Evolutionary conservation across 331 rosid genomes (phyloP).

Genomic region (Cydonia oblonga): DNA sequence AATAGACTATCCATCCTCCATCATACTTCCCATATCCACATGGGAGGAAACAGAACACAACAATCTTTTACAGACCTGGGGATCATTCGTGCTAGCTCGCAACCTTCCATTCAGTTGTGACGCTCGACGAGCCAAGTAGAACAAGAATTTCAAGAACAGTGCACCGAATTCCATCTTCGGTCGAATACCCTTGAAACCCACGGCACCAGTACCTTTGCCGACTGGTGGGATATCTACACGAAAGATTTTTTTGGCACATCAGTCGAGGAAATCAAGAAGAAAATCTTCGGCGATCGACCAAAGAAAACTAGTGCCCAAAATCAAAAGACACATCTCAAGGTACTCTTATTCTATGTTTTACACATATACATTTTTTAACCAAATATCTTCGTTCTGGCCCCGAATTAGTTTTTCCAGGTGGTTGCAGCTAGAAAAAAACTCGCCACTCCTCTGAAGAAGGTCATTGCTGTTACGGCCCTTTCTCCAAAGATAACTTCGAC

Average conservation of each 20-base stretch:
- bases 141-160: no score
- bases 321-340: no score
- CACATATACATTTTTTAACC: no score
- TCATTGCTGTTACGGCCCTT: accelerated
- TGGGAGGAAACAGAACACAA: not conserved
- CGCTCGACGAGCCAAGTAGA: accelerated
- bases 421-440: no score
- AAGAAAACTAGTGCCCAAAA: no score
- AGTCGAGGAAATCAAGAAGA: not conserved
- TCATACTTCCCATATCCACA: accelerated
- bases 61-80: accelerated
- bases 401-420: no score
- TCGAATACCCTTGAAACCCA: no score
- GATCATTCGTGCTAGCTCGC: not conserved
- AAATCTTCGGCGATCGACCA: accelerated
- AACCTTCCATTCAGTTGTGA: accelerated
- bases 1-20: not conserved
- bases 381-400: no score
- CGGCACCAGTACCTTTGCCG: accelerated
- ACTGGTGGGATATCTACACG: not conserved
- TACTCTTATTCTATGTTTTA: no score
- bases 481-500: no score
- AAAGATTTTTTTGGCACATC: no score
- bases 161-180: not conserved
- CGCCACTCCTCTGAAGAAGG: no score